Conservation (phyloP, 768 basidiomycete species). For the Russula compacta region DNA sequence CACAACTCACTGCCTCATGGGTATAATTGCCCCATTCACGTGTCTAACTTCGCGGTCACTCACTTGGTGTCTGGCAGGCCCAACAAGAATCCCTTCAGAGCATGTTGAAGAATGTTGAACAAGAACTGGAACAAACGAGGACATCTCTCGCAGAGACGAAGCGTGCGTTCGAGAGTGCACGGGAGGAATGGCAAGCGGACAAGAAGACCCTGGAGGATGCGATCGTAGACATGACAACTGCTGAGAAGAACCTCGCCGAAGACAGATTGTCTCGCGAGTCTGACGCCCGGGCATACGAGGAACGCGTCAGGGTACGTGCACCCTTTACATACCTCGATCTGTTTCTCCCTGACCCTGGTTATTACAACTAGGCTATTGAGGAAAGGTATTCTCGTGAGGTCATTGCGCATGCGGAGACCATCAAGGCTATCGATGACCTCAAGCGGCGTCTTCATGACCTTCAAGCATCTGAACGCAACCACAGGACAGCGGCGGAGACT, state of each 20-base stretch:
- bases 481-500: slow-evolving; percentile 55
- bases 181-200: slow-evolving; percentile 62
- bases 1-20: slow-evolving; percentile 57
- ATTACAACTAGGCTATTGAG: slow-evolving; percentile 50
- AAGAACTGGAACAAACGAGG: slow-evolving; percentile 43
- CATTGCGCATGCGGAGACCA: slow-evolving; percentile 77
- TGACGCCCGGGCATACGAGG: slow-evolving; percentile 58
- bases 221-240: slow-evolving; percentile 70
- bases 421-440: slow-evolving; percentile 59
- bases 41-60: background rate
- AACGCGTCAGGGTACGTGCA: slow-evolving; percentile 51
- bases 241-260: slow-evolving; percentile 57
- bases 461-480: slow-evolving; percentile 48
- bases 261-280: slow-evolving; percentile 56
- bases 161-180: slow-evolving; percentile 58
- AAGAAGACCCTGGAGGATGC: slow-evolving; percentile 77
- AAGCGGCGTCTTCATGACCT: slow-evolving; percentile 50
- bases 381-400: slow-evolving; percentile 75
- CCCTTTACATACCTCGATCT: background rate
- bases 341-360: background rate
- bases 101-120: slow-evolving; percentile 43
- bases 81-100: slow-evolving; percentile 56
- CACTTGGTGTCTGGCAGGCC: slow-evolving; percentile 34
- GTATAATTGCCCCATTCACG: slow-evolving; percentile 32
- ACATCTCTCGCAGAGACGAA: slow-evolving; percentile 50